Evolutionary conservation across 1,284 basidiomycete genomes (phyloP).

Genomic region (Cerioporus squamosus): DNA sequence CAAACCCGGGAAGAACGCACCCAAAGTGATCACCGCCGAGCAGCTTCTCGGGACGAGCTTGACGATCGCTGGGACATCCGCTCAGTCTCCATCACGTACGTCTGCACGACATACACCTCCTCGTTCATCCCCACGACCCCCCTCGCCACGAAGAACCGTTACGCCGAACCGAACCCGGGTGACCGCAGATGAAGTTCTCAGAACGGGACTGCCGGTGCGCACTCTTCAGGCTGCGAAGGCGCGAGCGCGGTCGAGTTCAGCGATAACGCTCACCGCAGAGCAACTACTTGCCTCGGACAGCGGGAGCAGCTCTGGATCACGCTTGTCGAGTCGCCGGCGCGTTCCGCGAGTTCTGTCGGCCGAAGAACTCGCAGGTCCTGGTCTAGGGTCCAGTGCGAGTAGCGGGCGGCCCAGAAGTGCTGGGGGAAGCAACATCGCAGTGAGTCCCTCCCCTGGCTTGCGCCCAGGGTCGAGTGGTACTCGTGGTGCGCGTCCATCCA

Average conservation of each 20-base stretch:
- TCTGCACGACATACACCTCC: constrained; percentile 1
- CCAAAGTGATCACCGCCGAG: constrained; percentile 18
- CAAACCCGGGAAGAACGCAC: constrained; percentile 9
- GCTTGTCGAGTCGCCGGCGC: background rate
- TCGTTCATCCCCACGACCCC: constrained; percentile 1
- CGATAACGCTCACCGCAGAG: constrained; percentile 10
- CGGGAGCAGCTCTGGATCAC: background rate
- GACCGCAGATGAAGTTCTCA: constrained; percentile 21
- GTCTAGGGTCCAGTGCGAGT: background rate
- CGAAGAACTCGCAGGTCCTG: constrained; percentile 4
- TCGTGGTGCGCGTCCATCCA: constrained; percentile 2
- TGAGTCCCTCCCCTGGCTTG: background rate
- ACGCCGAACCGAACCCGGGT: constrained; percentile 13
- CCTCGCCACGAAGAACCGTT: background rate
- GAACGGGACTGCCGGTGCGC: constrained; percentile 22
- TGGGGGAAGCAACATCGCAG: background rate
- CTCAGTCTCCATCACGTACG: background rate
- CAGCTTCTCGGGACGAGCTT: constrained; percentile 22
- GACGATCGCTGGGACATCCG: constrained; percentile 16
- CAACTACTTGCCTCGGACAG: constrained; percentile 8
- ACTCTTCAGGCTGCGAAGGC: constrained; percentile 23
- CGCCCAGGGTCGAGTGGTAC: background rate
- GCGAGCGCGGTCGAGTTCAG: constrained; percentile 13
- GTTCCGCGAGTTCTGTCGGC: background rate
- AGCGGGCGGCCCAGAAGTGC: constrained; percentile 1